These are phyloP conservation scores for Aspergillus avenaceus DNA, from an alignment of 495 filamentous ascomycete species.

Conservation along the genomic window DNA sequence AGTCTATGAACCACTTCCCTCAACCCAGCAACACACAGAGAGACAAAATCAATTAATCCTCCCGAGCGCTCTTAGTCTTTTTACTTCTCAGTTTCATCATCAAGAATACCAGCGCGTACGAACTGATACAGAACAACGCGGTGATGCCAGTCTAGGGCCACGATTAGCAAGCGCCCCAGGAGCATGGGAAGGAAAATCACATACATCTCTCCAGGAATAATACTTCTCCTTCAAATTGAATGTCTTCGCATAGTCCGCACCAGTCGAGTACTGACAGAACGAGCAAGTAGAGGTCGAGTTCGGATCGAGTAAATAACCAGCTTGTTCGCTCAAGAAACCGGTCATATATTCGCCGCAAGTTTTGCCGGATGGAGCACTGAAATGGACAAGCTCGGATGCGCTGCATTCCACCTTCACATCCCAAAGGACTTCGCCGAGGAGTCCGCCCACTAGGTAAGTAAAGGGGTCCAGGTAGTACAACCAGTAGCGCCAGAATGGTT, in stretches of 20 bases:
- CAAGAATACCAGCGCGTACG: constrained; percentile 34
- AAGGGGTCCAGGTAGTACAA: constrained; percentile 55
- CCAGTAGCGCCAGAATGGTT: constrained; percentile 58
- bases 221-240: constrained; percentile 38
- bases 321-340: constrained; percentile 42
- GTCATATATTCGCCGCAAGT: constrained; percentile 66
- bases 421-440: constrained; percentile 40
- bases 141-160: constrained; percentile 36
- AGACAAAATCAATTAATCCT: constrained; percentile 7
- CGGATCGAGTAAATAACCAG: constrained; percentile 58
- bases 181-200: background rate
- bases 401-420: constrained; percentile 52
- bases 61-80: constrained; percentile 36
- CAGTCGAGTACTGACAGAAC: constrained; percentile 53
- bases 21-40: too few relatives aligned
- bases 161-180: background rate
- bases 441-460: constrained; percentile 49
- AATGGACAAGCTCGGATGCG: constrained; percentile 53
- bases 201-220: constrained; percentile 43
- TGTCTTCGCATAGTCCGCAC: constrained; percentile 36
- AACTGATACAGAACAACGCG: constrained; percentile 38
- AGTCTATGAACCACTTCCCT: too few relatives aligned
- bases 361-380: constrained; percentile 56
- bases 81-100: constrained; percentile 45
- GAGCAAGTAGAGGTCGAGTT: constrained; percentile 51